Percentiles rank a stretch among this genome's conserved stretches.
phyloP scores from a whole-genome alignment of 2,329 filamentous ascomycete genomes.

The Colletotrichum sp. region DNA sequence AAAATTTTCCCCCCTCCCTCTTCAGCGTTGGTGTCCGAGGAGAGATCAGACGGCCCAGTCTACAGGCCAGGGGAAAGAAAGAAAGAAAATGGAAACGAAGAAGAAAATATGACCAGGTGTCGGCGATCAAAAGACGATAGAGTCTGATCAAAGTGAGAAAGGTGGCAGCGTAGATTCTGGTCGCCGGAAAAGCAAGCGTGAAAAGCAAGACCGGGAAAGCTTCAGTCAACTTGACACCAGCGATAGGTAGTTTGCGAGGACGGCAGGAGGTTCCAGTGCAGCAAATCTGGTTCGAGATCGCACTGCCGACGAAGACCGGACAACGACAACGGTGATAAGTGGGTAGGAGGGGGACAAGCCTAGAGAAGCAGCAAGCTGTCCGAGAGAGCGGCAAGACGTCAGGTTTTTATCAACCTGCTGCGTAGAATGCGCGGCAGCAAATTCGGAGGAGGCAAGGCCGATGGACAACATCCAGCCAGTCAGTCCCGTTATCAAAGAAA shows the following conservation, averaged over 20 bases:
- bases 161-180: neutral
- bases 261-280: neutral
- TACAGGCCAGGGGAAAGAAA: neutral
- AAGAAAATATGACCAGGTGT: neutral
- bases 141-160: neutral
- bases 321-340: neutral
- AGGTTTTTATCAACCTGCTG: constrained; percentile 12
- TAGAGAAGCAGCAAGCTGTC: neutral
- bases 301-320: neutral
- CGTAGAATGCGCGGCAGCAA: neutral
- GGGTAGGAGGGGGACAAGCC: neutral
- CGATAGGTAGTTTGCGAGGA: neutral
- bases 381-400: neutral
- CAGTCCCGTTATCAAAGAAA: constrained; percentile 16
- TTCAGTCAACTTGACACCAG: neutral
- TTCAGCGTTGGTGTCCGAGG: neutral
- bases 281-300: neutral
- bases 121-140: neutral
- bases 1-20: neutral
- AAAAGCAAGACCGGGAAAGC: neutral
- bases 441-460: neutral
- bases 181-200: neutral
- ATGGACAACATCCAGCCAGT: neutral
- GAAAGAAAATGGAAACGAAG: neutral
- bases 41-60: neutral